Conservation (phyloP, 345 rosid genomes). For the Bruguiera gymnorhiza region DNA sequence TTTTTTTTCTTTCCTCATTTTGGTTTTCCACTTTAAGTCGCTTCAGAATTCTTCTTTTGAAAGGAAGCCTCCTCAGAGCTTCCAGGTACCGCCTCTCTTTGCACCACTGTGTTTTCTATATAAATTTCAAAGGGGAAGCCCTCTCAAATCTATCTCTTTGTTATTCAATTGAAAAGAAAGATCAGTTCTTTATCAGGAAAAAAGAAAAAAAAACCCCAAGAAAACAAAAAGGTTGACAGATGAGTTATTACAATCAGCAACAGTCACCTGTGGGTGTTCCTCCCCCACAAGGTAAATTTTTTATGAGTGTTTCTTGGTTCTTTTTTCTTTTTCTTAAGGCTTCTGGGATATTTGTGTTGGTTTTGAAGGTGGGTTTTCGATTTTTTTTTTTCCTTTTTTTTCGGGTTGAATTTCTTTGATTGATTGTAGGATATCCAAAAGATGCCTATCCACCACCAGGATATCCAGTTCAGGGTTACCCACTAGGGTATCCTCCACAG, state of each 20-base stretch:
- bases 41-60: no score
- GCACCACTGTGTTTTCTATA: no score
- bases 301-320: not conserved
- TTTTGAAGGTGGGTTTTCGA: not conserved
- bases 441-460: slow-evolving; percentile 64
- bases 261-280: slow-evolving; percentile 64
- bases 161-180: no score
- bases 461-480: slow-evolving; percentile 47
- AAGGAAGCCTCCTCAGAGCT: no score
- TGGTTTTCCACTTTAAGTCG: no score
- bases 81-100: no score
- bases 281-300: slow-evolving; percentile 55
- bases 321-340: not conserved
- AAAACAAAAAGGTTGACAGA: not conserved
- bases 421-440: slow-evolving; percentile 39
- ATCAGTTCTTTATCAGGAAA: no score
- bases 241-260: slow-evolving; percentile 52
- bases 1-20: no score
- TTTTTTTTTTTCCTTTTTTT: not conserved
- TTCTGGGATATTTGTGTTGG: not conserved
- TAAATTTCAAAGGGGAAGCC: no score
- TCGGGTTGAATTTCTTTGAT: not conserved
- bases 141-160: no score
- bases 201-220: no score
- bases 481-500: slow-evolving; percentile 37